Conservation (phyloP, 305 asterid species). For the Andrographis paniculata region DNA sequence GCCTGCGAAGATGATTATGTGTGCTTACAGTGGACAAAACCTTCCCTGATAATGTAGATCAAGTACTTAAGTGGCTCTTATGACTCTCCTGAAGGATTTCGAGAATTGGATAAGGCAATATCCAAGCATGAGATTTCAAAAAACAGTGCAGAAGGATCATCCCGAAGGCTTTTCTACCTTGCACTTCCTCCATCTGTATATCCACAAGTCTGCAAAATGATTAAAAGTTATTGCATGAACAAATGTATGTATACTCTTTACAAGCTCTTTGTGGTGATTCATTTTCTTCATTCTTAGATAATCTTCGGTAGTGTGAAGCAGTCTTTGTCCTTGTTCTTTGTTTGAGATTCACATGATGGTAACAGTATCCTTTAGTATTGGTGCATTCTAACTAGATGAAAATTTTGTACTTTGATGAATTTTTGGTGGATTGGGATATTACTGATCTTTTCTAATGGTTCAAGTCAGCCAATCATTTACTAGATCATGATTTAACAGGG, state of each 20-base stretch:
- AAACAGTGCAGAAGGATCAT: slow-evolving; percentile 60
- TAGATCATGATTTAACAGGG: no score
- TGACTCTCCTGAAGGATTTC: slow-evolving; percentile 82
- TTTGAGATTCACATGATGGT: background rate
- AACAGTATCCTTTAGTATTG: no score
- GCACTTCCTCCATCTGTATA: slow-evolving; percentile 99
- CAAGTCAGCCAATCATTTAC: no score
- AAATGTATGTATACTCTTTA: slow-evolving; percentile 38
- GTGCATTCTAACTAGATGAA: no score
- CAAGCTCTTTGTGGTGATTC: background rate
- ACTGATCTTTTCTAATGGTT: no score
- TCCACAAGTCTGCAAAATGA: slow-evolving; percentile 94
- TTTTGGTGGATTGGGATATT: no score
- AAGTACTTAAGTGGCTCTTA: slow-evolving; percentile 89
- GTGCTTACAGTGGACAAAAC: slow-evolving; percentile 9
- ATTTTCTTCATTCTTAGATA: background rate
- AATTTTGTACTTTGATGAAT: no score
- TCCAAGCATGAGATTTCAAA: slow-evolving; percentile 62
- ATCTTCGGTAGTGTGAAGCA: background rate
- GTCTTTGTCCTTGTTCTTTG: background rate
- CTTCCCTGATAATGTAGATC: slow-evolving; percentile 40
- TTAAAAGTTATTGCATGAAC: slow-evolving; percentile 62
- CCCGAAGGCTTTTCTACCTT: slow-evolving; percentile 88
- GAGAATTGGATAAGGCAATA: slow-evolving; percentile 67
- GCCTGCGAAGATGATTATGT: slow-evolving; percentile 7